Percentiles rank a stretch among this genome's conserved stretches.
Evolutionary conservation across 2,329 filamentous ascomycete genomes (phyloP).

Genomic region (Aspergillus intermedius): DNA sequence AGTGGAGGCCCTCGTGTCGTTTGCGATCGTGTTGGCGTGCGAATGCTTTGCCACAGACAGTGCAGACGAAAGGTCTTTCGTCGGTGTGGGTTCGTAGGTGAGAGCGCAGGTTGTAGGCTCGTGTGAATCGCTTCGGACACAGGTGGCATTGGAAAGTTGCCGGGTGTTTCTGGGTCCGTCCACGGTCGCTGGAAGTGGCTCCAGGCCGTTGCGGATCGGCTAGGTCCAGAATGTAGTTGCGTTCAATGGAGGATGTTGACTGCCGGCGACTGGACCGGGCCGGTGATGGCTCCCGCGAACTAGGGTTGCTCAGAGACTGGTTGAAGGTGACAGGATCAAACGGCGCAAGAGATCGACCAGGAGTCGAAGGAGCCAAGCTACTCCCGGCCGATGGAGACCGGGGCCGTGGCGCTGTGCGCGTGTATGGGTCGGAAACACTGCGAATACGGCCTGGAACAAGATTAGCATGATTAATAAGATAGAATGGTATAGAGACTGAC

Average conservation of each 20-base stretch:
- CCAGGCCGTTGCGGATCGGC: slow-evolving; percentile 81
- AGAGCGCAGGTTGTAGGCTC: slow-evolving; percentile 92
- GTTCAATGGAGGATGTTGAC: slow-evolving; percentile 45
- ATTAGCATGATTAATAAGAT: slow-evolving; percentile 12
- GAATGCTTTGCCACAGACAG: slow-evolving; percentile 94
- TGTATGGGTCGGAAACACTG: slow-evolving; percentile 57
- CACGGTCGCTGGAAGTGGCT: slow-evolving; percentile 54
- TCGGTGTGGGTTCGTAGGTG: slow-evolving; percentile 95
- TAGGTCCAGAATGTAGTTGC: slow-evolving; percentile 79
- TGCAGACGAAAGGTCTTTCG: slow-evolving; percentile 94
- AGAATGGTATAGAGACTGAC: slow-evolving; percentile 25
- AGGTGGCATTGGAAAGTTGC: slow-evolving; percentile 92
- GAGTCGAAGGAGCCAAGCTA: slow-evolving; percentile 26
- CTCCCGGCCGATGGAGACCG: slow-evolving; percentile 28
- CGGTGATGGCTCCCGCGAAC: slow-evolving; percentile 41
- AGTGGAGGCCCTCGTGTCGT: slow-evolving; percentile 90
- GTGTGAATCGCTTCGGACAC: slow-evolving; percentile 91
- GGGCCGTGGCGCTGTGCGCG: slow-evolving; percentile 38
- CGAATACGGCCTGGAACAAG: slow-evolving; percentile 45
- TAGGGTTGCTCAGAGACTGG: slow-evolving; percentile 33
- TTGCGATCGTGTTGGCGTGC: slow-evolving; percentile 96
- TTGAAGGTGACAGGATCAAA: slow-evolving; percentile 24
- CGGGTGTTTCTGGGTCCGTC: slow-evolving; percentile 93
- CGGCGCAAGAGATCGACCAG: slow-evolving; percentile 39
- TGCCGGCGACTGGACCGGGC: slow-evolving; percentile 37